phyloP scores from a whole-genome alignment of 208 protist genomes.

The Trypanosoma caninum region DNA sequence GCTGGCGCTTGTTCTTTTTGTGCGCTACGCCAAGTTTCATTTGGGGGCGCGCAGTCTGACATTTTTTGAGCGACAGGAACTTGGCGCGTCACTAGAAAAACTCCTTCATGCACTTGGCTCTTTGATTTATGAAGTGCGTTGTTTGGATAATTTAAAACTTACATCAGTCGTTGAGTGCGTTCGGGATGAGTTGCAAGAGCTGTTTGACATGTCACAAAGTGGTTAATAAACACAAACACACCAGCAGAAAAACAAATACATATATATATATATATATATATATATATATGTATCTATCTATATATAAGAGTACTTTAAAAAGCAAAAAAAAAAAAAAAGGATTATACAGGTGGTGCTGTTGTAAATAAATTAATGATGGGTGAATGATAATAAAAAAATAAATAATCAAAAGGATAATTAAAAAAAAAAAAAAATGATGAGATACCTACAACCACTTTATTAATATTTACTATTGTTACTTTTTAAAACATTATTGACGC shows the following conservation, averaged over 20 bases:
- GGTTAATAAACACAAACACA: not conserved
- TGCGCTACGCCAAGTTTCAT: conserved; percentile 26
- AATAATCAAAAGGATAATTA: no score
- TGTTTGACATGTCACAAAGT: conserved; percentile 7
- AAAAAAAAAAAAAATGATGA: no score
- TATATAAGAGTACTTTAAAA: not conserved
- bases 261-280: no score
- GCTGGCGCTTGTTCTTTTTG: conserved; percentile 54
- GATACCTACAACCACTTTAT: no score
- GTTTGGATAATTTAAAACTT: conserved; percentile 23
- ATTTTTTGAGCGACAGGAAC: conserved; percentile 22
- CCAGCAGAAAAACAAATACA: not conserved
- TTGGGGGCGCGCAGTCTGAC: not conserved
- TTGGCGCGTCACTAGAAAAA: conserved; percentile 32
- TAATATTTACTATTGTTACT: no score
- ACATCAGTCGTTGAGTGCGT: conserved; percentile 14
- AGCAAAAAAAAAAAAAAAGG: not conserved
- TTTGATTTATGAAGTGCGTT: conserved; percentile 24
- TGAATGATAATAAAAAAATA: not conserved
- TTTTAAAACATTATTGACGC: no score
- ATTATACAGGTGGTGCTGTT: not conserved
- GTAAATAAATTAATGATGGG: not conserved
- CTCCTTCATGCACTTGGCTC: conserved; percentile 36
- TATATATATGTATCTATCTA: no score
- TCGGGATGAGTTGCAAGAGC: conserved; percentile 19